phyloP scores from a whole-genome alignment of 202 grass and related monocot species.

The Panicum hallii region DNA sequence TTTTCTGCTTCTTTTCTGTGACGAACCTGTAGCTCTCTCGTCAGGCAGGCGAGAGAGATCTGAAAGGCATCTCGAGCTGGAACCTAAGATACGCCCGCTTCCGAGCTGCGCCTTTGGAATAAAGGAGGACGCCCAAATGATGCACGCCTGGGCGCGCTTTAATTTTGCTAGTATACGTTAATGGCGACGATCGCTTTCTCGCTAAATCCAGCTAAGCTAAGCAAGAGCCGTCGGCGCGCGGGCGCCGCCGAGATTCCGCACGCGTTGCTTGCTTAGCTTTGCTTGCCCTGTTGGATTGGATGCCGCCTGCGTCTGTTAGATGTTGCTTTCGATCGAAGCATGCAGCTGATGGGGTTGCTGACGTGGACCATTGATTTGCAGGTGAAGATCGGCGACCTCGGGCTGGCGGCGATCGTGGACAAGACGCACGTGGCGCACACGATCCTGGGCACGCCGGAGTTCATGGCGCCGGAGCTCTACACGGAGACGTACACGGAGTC shows the following conservation, averaged over 20 bases:
- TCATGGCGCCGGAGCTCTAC: slow-evolving; percentile 99
- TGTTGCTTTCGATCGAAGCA: slow-evolving; percentile 16
- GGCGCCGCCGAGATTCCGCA: slow-evolving; percentile 36
- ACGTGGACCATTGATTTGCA: background rate
- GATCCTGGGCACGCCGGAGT: slow-evolving; percentile 93
- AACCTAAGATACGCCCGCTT: slow-evolving; percentile 11
- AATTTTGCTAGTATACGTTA: slow-evolving; percentile 18
- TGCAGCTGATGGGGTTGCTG: too few relatives aligned
- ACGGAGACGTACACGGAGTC: slow-evolving; percentile 93
- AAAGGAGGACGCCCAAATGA: slow-evolving; percentile 51
- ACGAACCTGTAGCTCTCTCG: slow-evolving; percentile 29
- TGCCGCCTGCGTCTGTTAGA: background rate
- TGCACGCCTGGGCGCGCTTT: slow-evolving; percentile 44
- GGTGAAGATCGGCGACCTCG: slow-evolving; percentile 97
- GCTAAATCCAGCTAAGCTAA: background rate
- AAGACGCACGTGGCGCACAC: slow-evolving; percentile 85
- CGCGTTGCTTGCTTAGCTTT: slow-evolving; percentile 23
- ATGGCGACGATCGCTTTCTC: slow-evolving; percentile 5
- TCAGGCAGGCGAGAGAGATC: background rate
- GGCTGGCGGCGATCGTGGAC: slow-evolving; percentile 90
- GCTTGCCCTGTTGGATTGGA: background rate
- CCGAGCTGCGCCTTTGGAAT: slow-evolving; percentile 41
- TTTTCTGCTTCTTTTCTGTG: slow-evolving; percentile 55
- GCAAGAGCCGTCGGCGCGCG: slow-evolving; percentile 27
- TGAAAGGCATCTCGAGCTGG: slow-evolving; percentile 27